Percentiles rank a stretch among this genome's conserved stretches.
Evolutionary conservation across 345 rosid genomes (phyloP).

Genomic region (Camelina hispida): DNA sequence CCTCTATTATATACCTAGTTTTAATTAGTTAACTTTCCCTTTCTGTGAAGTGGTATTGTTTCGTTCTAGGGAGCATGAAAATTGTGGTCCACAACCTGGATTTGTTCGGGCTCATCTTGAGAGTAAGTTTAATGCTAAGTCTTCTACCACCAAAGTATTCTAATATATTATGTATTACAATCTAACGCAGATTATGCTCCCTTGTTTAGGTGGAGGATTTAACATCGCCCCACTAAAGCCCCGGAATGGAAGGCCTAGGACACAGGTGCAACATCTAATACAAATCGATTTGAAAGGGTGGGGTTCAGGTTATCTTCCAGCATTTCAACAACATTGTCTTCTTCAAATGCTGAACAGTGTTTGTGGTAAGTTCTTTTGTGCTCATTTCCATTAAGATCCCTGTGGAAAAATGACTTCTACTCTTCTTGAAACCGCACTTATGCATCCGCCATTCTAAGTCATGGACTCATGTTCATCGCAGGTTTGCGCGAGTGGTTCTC

Average conservation of each 20-base stretch:
- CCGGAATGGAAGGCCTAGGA: conserved; percentile 82
- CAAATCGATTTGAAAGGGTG: conserved; percentile 99
- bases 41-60: conserved; percentile 84
- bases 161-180: not conserved
- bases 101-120: conserved; percentile 97
- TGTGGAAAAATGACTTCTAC: conserved; percentile 16
- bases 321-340: conserved; percentile 97
- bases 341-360: conserved; percentile 98
- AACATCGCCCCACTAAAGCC: conserved; percentile 89
- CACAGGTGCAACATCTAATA: conserved; percentile 96
- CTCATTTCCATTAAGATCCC: conserved; percentile 1
- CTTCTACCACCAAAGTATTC: conserved; percentile 5
- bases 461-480: conserved; percentile 38
- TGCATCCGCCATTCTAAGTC: conserved; percentile 9
- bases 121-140: conserved; percentile 58
- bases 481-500: conserved; percentile 98
- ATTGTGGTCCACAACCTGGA: conserved; percentile 95
- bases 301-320: conserved; percentile 88
- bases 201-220: conserved; percentile 88
- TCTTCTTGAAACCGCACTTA: conserved; percentile 2
- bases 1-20: conserved; percentile 24
- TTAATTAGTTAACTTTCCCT: conserved; percentile 33
- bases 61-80: conserved; percentile 97
- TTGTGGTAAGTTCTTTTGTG: conserved; percentile 65
- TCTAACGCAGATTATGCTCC: conserved; percentile 19